Evolutionary conservation across 1,139 yeast species (phyloP).

Genomic region (Spathaspora jeffriesii): DNA sequence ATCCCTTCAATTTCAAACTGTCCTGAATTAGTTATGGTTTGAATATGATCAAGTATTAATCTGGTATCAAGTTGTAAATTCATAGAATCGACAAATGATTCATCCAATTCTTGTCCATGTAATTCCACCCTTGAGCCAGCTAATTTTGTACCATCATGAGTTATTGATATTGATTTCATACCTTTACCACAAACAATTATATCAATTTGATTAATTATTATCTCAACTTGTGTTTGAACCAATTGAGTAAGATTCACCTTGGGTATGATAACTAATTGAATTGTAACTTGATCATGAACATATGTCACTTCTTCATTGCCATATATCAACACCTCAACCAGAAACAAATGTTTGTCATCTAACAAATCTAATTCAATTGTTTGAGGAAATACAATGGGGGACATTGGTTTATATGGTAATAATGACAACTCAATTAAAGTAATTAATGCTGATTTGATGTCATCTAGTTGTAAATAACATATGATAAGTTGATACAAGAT

Average conservation of each 20-base stretch:
- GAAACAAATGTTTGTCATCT: conserved; percentile 7
- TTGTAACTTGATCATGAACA: conserved; percentile 19
- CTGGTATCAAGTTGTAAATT: conserved; percentile 9
- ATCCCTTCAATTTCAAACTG: conserved; percentile 19
- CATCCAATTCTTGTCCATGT: conserved; percentile 11
- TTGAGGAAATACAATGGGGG: background rate
- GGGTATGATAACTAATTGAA: conserved; percentile 19
- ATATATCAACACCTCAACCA: conserved; percentile 16
- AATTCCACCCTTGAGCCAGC: conserved; percentile 3
- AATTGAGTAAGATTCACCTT: conserved; percentile 13
- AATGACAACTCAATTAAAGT: conserved; percentile 13
- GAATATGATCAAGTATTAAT: conserved; percentile 23
- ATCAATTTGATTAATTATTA: conserved; percentile 15
- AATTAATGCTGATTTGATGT: conserved; percentile 9
- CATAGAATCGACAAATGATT: conserved; percentile 12
- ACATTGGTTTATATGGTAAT: conserved; percentile 5
- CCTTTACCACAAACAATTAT: conserved; percentile 8
- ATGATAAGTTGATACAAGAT: conserved; percentile 10
- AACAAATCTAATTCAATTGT: conserved; percentile 6
- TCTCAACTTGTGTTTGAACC: conserved; percentile 7
- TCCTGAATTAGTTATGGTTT: conserved; percentile 25
- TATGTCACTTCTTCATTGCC: conserved; percentile 13
- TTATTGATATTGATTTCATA: conserved; percentile 10
- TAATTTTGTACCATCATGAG: conserved; percentile 10
- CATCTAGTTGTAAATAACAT: conserved; percentile 10